These are phyloP conservation scores for Lipomyces japonicus DNA, from an alignment of 805 yeast species.

Conservation along the genomic window DNA sequence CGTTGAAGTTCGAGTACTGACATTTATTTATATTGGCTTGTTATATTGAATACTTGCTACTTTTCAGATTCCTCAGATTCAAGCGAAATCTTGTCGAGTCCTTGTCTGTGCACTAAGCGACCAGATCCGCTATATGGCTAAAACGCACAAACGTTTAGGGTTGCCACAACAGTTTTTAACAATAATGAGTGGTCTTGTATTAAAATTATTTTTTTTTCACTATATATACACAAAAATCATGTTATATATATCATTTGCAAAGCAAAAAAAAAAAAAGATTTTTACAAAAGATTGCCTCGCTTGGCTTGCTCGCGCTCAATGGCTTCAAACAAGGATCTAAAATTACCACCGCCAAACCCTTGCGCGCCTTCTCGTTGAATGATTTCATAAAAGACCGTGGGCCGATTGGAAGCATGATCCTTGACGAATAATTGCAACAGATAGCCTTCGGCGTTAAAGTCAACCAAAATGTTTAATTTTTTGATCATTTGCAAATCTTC, in stretches of 20 bases:
- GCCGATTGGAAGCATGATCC: conserved; percentile 45
- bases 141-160: too few species aligned
- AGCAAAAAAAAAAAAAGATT: too few species aligned
- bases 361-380: conserved; percentile 75
- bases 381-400: conserved; percentile 76
- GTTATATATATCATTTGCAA: too few species aligned
- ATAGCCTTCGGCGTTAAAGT: conserved; percentile 72
- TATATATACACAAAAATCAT: too few species aligned
- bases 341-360: conserved; percentile 89
- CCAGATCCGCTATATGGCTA: too few species aligned
- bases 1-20: conserved; percentile 28
- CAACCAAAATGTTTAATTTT: conserved; percentile 57
- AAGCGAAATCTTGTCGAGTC: too few species aligned
- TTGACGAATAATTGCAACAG: conserved; percentile 75
- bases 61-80: too few species aligned
- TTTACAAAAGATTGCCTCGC: conserved; percentile 70
- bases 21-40: conserved; percentile 9
- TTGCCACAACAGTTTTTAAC: too few species aligned
- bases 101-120: too few species aligned
- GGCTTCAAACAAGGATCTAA: conserved; percentile 74
- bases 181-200: too few species aligned
- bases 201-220: too few species aligned
- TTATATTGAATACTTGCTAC: too few species aligned
- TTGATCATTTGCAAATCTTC: conserved; percentile 53
- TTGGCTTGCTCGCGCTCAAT: conserved; percentile 70